These are phyloP conservation scores for Paecilomyces sp. DNA, from an alignment of 2,329 filamentous ascomycete genomes.

Conservation along the genomic window DNA sequence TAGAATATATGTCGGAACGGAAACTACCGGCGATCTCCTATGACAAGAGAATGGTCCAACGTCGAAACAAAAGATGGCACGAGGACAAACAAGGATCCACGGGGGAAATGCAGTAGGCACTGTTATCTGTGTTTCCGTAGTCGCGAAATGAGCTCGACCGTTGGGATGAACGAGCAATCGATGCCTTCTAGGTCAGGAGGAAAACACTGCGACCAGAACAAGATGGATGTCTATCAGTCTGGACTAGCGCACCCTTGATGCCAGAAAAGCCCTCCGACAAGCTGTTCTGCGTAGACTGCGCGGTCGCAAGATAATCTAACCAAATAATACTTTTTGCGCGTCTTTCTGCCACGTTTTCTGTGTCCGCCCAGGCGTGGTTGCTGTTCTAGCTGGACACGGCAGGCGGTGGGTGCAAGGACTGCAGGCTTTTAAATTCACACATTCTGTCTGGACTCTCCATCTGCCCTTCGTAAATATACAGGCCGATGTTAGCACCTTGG, in stretches of 20 bases:
- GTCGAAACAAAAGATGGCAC: neutral
- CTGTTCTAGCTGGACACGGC: slow-evolving; percentile 6
- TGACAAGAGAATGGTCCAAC: neutral
- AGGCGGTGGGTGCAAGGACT: slow-evolving; percentile 11
- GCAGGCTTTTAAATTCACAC: neutral
- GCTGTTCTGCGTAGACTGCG: neutral
- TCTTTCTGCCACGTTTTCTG: slow-evolving; percentile 17
- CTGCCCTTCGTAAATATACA: neutral
- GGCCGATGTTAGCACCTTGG: neutral
- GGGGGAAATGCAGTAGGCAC: neutral
- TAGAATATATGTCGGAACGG: neutral
- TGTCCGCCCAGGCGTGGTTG: slow-evolving; percentile 3
- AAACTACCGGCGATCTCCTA: neutral
- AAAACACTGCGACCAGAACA: neutral
- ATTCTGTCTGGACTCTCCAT: neutral
- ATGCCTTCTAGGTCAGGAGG: neutral
- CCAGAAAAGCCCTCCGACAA: neutral
- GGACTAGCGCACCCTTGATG: neutral
- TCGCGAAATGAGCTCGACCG: neutral
- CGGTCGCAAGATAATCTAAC: neutral
- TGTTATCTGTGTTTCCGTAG: neutral
- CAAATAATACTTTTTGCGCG: neutral
- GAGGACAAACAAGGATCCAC: neutral
- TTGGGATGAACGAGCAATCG: neutral
- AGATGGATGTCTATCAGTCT: neutral